Conservation (phyloP, 306 rosid species). For the Dalbergia cochinchinensis region DNA sequence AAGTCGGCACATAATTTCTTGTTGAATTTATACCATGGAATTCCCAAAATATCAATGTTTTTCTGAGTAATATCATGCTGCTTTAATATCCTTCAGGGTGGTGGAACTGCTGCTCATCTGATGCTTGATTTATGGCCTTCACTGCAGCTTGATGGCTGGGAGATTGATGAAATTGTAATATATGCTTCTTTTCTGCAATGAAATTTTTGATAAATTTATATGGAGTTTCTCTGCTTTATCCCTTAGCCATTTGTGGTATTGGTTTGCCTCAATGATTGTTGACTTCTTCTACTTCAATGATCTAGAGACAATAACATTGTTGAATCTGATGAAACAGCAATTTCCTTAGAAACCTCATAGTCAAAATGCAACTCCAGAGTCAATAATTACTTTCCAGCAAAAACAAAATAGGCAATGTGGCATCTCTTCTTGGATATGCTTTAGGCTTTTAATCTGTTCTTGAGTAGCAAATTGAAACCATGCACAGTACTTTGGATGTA, state of each 20-base stretch:
- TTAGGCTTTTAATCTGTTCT: neutral
- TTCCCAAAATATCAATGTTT: conserved; percentile 31
- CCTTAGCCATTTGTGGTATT: conserved; percentile 11
- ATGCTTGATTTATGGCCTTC: conserved; percentile 94
- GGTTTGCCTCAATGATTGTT: conserved; percentile 2
- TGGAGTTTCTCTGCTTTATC: conserved; percentile 4
- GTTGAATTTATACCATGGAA: conserved; percentile 16
- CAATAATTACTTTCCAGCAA: neutral
- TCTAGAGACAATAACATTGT: conserved; percentile 1
- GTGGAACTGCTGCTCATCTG: conserved; percentile 92
- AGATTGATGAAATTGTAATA: conserved; percentile 86
- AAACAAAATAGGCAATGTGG: conserved; percentile 22
- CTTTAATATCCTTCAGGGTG: conserved; percentile 73
- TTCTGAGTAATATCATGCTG: conserved; percentile 33
- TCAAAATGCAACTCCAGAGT: conserved; percentile 20
- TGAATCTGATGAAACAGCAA: neutral
- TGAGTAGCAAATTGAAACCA: conserved; percentile 13
- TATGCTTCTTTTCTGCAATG: conserved; percentile 34
- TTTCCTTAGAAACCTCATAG: neutral
- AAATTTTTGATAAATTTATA: conserved; percentile 31
- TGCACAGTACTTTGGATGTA: neutral
- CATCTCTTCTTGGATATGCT: conserved; percentile 4
- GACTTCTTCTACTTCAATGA: neutral
- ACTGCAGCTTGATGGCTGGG: conserved; percentile 96
- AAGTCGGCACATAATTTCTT: conserved; percentile 20